Evolutionary conservation across 1,139 yeast species (phyloP).

Genomic region (Suhomyces bokatorum): DNA sequence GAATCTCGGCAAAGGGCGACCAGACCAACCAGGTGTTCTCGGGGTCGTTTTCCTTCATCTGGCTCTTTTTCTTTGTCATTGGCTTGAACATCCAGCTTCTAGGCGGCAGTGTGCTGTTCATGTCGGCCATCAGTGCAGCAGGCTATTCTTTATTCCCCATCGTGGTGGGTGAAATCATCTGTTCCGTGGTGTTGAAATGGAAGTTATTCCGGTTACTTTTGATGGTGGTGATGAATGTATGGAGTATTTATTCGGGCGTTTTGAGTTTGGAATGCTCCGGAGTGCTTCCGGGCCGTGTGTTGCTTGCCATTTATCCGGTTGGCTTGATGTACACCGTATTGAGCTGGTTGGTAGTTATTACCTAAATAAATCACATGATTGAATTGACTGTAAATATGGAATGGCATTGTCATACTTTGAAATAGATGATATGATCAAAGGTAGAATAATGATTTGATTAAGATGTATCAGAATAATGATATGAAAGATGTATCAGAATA

Average conservation of each 20-base stretch:
- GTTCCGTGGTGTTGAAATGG: slow-evolving; percentile 54
- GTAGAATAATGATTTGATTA: too few relatives aligned
- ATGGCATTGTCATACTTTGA: background rate
- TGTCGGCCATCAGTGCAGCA: slow-evolving; percentile 78
- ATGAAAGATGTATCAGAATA: too few relatives aligned
- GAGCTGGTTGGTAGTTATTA: slow-evolving; percentile 77
- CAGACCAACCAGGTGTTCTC: slow-evolving; percentile 53
- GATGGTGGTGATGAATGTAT: slow-evolving; percentile 53
- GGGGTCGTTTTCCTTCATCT: slow-evolving; percentile 43
- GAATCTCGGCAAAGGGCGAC: slow-evolving; percentile 39
- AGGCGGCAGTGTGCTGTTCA: slow-evolving; percentile 70
- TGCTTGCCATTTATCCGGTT: slow-evolving; percentile 79
- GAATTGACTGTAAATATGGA: background rate
- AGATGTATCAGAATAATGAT: too few relatives aligned
- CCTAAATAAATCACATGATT: slow-evolving; percentile 21
- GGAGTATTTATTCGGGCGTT: slow-evolving; percentile 75
- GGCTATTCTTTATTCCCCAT: slow-evolving; percentile 84
- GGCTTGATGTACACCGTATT: slow-evolving; percentile 69
- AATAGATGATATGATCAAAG: too few relatives aligned
- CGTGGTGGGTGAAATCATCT: slow-evolving; percentile 61
- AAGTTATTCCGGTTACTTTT: slow-evolving; percentile 56
- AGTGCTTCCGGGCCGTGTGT: slow-evolving; percentile 65
- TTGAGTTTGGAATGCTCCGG: slow-evolving; percentile 69
- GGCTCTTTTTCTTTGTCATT: slow-evolving; percentile 63
- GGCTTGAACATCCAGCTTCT: slow-evolving; percentile 71